phyloP scores from a whole-genome alignment of 306 rosid species.

The Glycine tomentella region DNA sequence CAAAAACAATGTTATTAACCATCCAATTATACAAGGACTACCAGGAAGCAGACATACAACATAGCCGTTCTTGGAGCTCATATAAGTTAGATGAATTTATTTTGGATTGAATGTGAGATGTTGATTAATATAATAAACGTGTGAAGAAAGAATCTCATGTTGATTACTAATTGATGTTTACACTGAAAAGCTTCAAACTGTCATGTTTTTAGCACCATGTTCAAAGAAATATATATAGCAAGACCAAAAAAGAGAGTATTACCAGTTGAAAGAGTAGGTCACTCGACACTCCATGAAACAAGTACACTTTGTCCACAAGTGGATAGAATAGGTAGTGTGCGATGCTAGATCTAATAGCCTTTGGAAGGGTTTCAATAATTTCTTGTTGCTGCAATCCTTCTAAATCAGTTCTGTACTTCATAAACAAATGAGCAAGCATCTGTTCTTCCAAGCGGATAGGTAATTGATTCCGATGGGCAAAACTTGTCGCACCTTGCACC shows the following conservation, averaged over 20 bases:
- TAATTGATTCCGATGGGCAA: constrained; percentile 69
- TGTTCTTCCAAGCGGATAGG: constrained; percentile 77
- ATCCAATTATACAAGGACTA: constrained; percentile 27
- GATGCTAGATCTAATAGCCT: constrained; percentile 80
- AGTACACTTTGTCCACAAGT: constrained; percentile 65
- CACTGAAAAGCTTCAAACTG: neutral
- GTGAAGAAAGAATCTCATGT: neutral
- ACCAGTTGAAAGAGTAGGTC: constrained; percentile 91
- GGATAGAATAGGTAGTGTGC: constrained; percentile 68
- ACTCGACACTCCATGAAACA: constrained; percentile 73
- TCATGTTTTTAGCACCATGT: neutral
- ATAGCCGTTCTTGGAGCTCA: neutral
- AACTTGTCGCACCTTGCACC: constrained; percentile 68
- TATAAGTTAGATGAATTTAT: neutral
- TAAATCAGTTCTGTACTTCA: constrained; percentile 76
- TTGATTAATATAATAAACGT: constrained; percentile 16
- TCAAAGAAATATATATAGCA: neutral
- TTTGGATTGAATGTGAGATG: neutral
- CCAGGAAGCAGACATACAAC: constrained; percentile 19
- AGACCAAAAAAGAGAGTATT: constrained; percentile 33
- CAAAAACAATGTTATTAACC: constrained; percentile 3
- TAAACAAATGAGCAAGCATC: constrained; percentile 80
- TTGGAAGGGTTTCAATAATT: constrained; percentile 77
- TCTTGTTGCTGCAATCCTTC: constrained; percentile 94
- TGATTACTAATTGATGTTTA: neutral